Conservation (phyloP, 1,139 yeast species). For the Magnusiomyces ingens region DNA sequence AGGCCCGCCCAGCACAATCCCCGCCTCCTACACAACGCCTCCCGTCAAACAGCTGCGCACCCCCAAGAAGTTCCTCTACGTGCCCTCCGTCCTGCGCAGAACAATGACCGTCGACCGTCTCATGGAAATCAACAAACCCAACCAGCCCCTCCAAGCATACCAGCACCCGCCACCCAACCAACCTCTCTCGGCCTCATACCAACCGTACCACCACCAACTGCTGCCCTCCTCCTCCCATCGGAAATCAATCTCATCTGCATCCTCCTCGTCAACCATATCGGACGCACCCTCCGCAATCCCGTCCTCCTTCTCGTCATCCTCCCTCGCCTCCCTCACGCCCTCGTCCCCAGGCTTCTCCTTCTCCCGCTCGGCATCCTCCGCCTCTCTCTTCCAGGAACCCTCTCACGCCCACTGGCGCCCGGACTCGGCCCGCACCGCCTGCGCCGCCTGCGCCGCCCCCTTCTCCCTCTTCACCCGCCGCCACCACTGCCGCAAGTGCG, state of each 20-base stretch:
- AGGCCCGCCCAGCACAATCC: neutral
- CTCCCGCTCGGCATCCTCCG: constrained; percentile 17
- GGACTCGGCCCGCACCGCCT: constrained; percentile 55
- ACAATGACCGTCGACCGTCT: constrained; percentile 30
- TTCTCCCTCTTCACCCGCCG: constrained; percentile 60
- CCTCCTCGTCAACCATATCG: no score
- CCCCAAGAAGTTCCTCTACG: constrained; percentile 76
- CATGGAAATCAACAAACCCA: neutral
- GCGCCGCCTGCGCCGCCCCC: constrained; percentile 52
- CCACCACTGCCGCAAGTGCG: constrained; percentile 93
- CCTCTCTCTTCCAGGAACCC: constrained; percentile 35
- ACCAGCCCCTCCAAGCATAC: neutral
- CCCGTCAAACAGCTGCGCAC: constrained; percentile 29
- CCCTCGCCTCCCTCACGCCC: neutral
- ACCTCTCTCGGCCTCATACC: no score
- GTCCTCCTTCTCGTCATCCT: neutral
- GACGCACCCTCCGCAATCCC: neutral
- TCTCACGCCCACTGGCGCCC: constrained; percentile 78
- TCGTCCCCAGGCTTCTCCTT: neutral
- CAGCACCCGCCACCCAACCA: neutral
- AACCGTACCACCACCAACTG: no score
- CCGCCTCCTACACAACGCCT: constrained; percentile 1
- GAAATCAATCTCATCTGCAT: no score
- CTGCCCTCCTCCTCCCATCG: no score
- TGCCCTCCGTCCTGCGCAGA: constrained; percentile 81